Evolutionary conservation across 2,329 filamentous ascomycete species (phyloP).

Genomic region (Fusarium sp.): DNA sequence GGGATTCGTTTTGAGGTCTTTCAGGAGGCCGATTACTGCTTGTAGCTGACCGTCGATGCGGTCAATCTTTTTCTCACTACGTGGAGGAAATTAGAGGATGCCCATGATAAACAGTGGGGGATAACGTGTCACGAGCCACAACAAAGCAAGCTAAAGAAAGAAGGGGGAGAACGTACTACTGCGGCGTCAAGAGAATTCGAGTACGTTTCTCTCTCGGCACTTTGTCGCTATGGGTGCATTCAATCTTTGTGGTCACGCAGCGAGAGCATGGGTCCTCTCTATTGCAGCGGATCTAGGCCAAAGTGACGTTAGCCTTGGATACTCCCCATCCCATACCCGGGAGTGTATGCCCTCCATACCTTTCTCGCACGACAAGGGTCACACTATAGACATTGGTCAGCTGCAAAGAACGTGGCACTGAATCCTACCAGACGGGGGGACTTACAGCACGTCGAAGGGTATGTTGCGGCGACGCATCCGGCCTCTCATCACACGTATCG

Average conservation of each 20-base stretch:
- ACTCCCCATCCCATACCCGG: accelerated
- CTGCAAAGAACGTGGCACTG: not conserved
- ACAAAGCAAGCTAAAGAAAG: no score
- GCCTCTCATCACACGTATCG: not conserved
- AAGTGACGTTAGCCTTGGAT: not conserved
- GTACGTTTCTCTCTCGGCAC: not conserved
- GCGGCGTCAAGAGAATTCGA: not conserved
- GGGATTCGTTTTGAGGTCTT: not conserved
- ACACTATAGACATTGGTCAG: not conserved
- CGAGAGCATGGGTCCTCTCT: not conserved
- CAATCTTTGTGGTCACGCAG: not conserved
- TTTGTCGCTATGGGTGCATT: not conserved
- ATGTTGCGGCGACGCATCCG: not conserved
- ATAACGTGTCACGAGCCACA: no score
- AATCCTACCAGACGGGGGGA: not conserved
- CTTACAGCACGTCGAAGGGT: not conserved
- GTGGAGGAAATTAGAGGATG: not conserved
- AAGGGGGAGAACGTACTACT: not conserved
- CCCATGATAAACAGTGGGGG: not conserved
- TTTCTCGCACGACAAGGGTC: not conserved
- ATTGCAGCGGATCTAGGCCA: not conserved
- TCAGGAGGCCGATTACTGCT: not conserved
- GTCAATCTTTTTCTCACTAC: not conserved
- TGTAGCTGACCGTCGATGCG: not conserved
- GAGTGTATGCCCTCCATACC: not conserved